Conservation (phyloP, 2,329 filamentous ascomycete genomes). For the Diaporthe ampelina region DNA sequence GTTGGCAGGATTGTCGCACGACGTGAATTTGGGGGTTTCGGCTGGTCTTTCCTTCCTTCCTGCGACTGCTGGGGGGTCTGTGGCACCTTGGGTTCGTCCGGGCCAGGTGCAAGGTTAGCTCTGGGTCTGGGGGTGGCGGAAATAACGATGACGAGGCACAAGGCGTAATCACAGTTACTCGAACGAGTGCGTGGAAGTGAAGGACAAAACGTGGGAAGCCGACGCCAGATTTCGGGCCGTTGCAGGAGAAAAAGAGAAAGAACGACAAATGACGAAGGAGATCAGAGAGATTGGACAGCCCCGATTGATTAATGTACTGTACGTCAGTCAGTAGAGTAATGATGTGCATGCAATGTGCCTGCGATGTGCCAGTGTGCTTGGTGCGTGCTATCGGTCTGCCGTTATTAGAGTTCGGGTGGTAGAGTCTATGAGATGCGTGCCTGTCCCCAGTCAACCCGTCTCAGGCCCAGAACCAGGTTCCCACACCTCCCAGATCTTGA, state of each 20-base stretch:
- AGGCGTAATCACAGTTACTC: background rate
- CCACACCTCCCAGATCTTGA: slow-evolving; percentile 7
- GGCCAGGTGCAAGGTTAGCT: background rate
- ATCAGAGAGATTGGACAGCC: slow-evolving; percentile 2
- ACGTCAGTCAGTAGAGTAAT: slow-evolving; percentile 3
- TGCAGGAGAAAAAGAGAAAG: background rate
- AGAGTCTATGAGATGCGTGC: slow-evolving; percentile 25
- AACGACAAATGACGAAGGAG: background rate
- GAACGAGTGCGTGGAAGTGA: background rate
- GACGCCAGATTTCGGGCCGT: slow-evolving; percentile 27
- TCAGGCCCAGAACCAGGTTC: background rate
- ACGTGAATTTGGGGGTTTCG: slow-evolving; percentile 25
- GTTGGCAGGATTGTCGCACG: slow-evolving; percentile 30
- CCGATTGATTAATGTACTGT: slow-evolving; percentile 18
- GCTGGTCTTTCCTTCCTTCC: slow-evolving; percentile 20
- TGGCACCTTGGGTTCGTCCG: background rate
- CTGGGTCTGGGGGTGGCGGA: background rate
- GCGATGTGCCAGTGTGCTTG: background rate
- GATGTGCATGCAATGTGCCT: slow-evolving; percentile 20
- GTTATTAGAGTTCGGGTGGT: slow-evolving; percentile 14
- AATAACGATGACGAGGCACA: slow-evolving; percentile 21
- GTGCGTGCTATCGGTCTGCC: slow-evolving; percentile 17
- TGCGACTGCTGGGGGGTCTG: slow-evolving; percentile 1
- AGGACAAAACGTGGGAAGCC: slow-evolving; percentile 10
- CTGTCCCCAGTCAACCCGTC: background rate